Percentiles rank a stretch among this genome's conserved stretches.
Evolutionary conservation across 176 grass and related monocot genomes (phyloP).

Genomic region (Eleusine indica): DNA sequence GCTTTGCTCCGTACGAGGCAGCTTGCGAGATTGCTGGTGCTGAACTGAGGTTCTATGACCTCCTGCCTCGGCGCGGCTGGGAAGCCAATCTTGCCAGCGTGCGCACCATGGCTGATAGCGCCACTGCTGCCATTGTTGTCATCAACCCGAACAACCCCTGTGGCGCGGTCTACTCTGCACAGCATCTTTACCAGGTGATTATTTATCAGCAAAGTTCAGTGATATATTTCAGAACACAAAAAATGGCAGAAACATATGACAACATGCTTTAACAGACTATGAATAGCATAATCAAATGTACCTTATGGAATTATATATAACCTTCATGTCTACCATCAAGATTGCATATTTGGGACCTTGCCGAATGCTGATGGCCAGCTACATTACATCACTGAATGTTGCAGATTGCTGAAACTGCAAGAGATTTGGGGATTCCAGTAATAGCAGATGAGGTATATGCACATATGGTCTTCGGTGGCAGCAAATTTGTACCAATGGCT

Average conservation of each 20-base stretch:
- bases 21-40: constrained; percentile 71
- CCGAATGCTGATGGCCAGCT: not conserved
- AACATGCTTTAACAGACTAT: not conserved
- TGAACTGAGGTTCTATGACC: constrained; percentile 76
- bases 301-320: too few relatives aligned
- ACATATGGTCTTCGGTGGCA: constrained; percentile 70
- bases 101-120: constrained; percentile 35
- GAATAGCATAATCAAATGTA: not conserved
- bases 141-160: constrained; percentile 97
- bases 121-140: constrained; percentile 72
- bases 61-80: constrained; percentile 58
- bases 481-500: constrained; percentile 72
- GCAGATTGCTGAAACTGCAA: constrained; percentile 81
- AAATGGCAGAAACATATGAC: not conserved
- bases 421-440: constrained; percentile 70
- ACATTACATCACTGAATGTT: constrained; percentile 5
- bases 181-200: constrained; percentile 68
- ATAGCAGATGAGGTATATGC: constrained; percentile 90
- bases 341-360: too few relatives aligned
- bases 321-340: not conserved
- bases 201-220: not conserved
- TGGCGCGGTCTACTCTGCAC: constrained; percentile 56
- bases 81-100: constrained; percentile 63
- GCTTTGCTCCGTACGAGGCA: constrained; percentile 76
- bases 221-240: not conserved